These are phyloP conservation scores for Eleusine indica DNA, from an alignment of 176 grass and related monocot species.

Conservation along the genomic window DNA sequence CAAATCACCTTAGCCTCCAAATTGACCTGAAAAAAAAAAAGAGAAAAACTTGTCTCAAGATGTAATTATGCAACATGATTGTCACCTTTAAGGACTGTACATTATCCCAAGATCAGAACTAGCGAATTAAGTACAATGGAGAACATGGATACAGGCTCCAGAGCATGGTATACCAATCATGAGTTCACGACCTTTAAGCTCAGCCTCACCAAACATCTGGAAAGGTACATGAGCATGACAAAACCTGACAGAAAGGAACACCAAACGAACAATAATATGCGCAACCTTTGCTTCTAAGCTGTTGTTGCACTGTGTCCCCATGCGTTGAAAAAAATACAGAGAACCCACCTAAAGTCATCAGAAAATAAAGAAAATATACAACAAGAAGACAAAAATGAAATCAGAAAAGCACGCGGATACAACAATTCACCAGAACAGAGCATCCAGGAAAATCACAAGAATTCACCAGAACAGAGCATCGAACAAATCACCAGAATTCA, in stretches of 20 bases:
- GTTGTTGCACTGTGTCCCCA: conserved; percentile 12
- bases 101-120: neutral
- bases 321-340: neutral
- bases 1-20: conserved; percentile 89
- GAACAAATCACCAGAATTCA: neutral
- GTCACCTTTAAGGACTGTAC: neutral
- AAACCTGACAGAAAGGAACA: conserved; percentile 46
- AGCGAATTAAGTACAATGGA: neutral
- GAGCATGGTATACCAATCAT: conserved; percentile 28
- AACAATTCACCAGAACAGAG: neutral
- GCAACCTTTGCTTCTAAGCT: conserved; percentile 49
- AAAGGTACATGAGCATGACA: conserved; percentile 29
- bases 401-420: neutral
- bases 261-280: conserved; percentile 35
- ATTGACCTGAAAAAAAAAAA: conserved; percentile 54
- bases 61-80: neutral
- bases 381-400: neutral
- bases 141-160: conserved; percentile 27
- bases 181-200: neutral
- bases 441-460: neutral
- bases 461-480: neutral
- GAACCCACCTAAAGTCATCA: conserved; percentile 6
- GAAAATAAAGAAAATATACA: conserved; percentile 3
- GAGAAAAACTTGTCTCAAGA: neutral
- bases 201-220: conserved; percentile 32